Percentiles rank a stretch among this genome's conserved stretches.
Evolutionary conservation across 1,284 basidiomycete species (phyloP).

Genomic region (Coriolopsis trogii): DNA sequence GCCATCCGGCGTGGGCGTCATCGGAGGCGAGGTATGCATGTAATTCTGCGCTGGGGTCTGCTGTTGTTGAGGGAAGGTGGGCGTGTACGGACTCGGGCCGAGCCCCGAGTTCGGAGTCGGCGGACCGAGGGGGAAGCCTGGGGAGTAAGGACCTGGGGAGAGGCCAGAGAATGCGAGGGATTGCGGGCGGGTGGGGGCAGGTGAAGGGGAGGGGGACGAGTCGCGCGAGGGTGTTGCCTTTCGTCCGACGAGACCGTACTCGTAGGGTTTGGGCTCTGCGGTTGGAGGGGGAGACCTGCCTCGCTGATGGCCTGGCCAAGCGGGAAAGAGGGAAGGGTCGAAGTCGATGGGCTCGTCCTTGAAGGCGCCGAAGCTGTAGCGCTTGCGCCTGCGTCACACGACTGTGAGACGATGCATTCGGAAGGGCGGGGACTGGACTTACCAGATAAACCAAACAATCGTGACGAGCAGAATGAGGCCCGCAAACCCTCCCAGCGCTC

Average conservation of each 20-base stretch:
- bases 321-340: conserved; percentile 12
- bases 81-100: not conserved
- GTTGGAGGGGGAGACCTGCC: conserved; percentile 14
- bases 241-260: conserved; percentile 32
- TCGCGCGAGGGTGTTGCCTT: conserved; percentile 15
- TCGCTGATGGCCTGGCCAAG: conserved; percentile 1
- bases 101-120: not conserved
- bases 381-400: conserved; percentile 16
- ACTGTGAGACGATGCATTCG: not conserved
- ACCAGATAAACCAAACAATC: conserved; percentile 31
- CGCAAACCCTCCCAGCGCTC: conserved; percentile 33
- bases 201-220: conserved; percentile 13
- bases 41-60: not conserved
- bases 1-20: not conserved
- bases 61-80: conserved; percentile 1
- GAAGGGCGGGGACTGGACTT: not conserved
- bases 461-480: conserved; percentile 29
- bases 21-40: not conserved
- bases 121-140: not conserved
- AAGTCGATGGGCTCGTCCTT: conserved; percentile 8
- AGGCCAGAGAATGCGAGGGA: conserved; percentile 6
- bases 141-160: not conserved
- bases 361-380: conserved; percentile 6
- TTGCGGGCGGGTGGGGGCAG: conserved; percentile 20
- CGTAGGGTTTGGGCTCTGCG: conserved; percentile 30